Conservation (phyloP, 257 asterid genomes). For the Cordia subcordata region DNA sequence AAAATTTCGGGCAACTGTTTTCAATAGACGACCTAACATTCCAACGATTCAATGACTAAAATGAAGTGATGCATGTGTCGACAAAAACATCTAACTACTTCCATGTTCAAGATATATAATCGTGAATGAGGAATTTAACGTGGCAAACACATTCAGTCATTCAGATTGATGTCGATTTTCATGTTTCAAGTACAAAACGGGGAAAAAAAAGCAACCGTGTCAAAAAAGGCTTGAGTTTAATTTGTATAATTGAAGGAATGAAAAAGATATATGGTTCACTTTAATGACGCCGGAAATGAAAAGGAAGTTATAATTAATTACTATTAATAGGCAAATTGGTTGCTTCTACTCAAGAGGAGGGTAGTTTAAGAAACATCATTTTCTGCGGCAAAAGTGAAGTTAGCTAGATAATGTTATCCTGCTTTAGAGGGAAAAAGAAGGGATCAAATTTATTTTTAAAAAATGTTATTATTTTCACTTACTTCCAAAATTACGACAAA, state of each 20-base stretch:
- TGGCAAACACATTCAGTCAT: neutral
- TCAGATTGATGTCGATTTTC: neutral
- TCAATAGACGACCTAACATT: neutral
- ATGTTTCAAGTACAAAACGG: neutral
- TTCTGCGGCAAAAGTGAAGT: neutral
- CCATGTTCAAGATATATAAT: neutral
- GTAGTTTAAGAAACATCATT: neutral
- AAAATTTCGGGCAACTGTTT: neutral
- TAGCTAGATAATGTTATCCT: too few relatives aligned
- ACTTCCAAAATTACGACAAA: too few relatives aligned
- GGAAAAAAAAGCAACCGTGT: neutral
- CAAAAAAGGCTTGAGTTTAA: neutral
- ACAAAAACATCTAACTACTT: neutral
- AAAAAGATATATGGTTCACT: too few relatives aligned
- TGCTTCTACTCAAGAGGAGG: neutral
- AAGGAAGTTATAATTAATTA: neutral
- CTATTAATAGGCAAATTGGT: neutral
- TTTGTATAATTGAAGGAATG: neutral
- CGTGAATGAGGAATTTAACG: neutral
- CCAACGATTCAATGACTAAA: neutral
- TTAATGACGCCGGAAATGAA: neutral
- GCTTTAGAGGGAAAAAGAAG: neutral
- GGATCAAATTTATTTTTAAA: too few relatives aligned
- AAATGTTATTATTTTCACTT: too few relatives aligned
- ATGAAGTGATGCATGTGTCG: neutral